Base-by-base conservation (phyloP, 169 alveolate genomes). In the Plasmodium gallinaceum region DNA sequence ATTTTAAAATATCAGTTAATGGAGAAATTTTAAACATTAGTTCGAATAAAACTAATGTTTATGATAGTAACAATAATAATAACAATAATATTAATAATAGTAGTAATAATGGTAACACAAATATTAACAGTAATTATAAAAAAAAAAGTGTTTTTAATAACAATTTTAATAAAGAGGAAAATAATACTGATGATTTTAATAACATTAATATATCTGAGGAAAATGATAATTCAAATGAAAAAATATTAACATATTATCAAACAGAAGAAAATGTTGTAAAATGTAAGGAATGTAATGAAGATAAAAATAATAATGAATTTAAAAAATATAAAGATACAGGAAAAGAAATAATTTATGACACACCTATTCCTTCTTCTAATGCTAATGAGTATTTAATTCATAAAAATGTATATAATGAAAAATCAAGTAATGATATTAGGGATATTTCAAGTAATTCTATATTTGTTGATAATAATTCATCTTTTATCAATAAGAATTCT, bases 371-470 rank as follows among this genome's bases (percentile, higher is more conserved):
- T n/a, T 70, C 65, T 10, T 26, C 64, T 9, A 43, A 26, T 22
- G 64, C 45, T 46, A 10, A n/a, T 45, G 16, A 70, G 20, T 70
- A 70, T 32, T 14, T 70, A 70, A 70, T 16, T 14, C 10, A 70
- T 46, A 45, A 22, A 48, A 70, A 70, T 70, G 22, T 46, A 3
- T 65, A 78, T 78, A 69, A 43, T 5, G 64, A 43, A 22, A 78
- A 46, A 26, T 20, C 22, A 5, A 54, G 8, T 54, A 64, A 39
- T 0, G 8, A 45, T 26, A 69, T 39, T 78, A 69, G 89, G 46
- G 45, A 32, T 46, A 57, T 62, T 24, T 57, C 76, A 69, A 64
- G 16, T n/a, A 78, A 64, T 57, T 78, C 89, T 7, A 62, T 64
- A 14, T 42, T 70, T 20, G 32, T 42, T 14, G 51, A 32, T 5